Percentiles rank a stretch among this genome's conserved stretches.
phyloP scores from a whole-genome alignment of 1,284 basidiomycete species.

The Wolfiporia cocos region DNA sequence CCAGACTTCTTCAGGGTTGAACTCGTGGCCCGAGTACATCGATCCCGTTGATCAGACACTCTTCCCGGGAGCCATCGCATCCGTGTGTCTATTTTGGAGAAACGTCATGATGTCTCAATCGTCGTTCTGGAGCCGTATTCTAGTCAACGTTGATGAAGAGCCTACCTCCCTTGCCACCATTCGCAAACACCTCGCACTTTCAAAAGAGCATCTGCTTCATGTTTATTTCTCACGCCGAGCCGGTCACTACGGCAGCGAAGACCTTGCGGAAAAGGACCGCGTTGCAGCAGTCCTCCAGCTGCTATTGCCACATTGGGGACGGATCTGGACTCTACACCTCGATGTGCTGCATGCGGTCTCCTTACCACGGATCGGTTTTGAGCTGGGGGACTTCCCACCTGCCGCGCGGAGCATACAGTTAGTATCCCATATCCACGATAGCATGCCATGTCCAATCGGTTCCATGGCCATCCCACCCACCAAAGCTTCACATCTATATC shows the following conservation, averaged over 20 bases:
- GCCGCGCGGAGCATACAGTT: background rate
- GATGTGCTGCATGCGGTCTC: background rate
- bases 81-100: slow-evolving; percentile 3
- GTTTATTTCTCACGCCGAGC: background rate
- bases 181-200: background rate
- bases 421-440: no score
- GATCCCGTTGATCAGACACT: no score
- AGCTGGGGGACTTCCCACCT: background rate
- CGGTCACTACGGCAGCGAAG: background rate
- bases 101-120: slow-evolving; percentile 1
- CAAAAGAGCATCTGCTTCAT: background rate
- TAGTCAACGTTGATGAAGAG: background rate
- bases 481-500: background rate
- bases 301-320: background rate
- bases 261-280: background rate
- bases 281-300: background rate
- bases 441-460: background rate
- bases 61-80: slow-evolving; percentile 1
- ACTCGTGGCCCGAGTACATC: no score
- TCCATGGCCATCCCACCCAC: background rate
- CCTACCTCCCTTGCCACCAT: background rate
- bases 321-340: background rate
- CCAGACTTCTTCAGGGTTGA: no score
- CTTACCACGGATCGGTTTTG: background rate
- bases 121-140: slow-evolving; percentile 4